A percentile compares a stretch with the other conserved stretches of the same genome.
Evolutionary conservation across 805 yeast species (phyloP).

Genomic region (Zygosaccharomyces pseudorouxii): DNA sequence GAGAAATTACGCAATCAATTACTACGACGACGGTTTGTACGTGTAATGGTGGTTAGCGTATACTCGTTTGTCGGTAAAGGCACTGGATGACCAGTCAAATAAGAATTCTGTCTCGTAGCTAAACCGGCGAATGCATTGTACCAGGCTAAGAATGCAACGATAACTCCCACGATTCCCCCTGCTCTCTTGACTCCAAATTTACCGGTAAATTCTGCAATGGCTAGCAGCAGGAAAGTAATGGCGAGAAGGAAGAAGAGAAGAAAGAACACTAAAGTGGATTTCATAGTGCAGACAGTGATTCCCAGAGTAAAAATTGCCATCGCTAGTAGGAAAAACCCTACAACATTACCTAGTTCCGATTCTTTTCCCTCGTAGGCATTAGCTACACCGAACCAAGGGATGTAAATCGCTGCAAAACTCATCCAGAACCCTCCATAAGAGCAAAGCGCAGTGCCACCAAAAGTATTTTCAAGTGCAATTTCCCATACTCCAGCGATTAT

Average conservation of each 20-base stretch:
- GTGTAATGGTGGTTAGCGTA: neutral
- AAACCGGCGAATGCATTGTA: slow-evolving; percentile 64
- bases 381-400: slow-evolving; percentile 53
- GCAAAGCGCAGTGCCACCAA: slow-evolving; percentile 56
- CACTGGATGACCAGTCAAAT: slow-evolving; percentile 27
- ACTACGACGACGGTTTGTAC: neutral
- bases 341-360: slow-evolving; percentile 40
- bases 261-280: slow-evolving; percentile 59
- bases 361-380: slow-evolving; percentile 43
- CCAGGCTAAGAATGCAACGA: slow-evolving; percentile 56
- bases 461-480: slow-evolving; percentile 55
- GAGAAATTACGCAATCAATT: neutral
- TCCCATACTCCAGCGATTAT: slow-evolving; percentile 63
- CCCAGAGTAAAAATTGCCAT: slow-evolving; percentile 57
- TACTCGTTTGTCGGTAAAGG: slow-evolving; percentile 28
- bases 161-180: slow-evolving; percentile 58
- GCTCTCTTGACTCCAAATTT: slow-evolving; percentile 41
- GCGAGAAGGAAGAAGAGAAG: slow-evolving; percentile 47
- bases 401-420: slow-evolving; percentile 51
- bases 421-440: slow-evolving; percentile 68
- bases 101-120: slow-evolving; percentile 55
- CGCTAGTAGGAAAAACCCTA: slow-evolving; percentile 54
- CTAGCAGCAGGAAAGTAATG: slow-evolving; percentile 49
- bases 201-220: slow-evolving; percentile 45
- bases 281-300: slow-evolving; percentile 46